Conservation (phyloP, 2,329 filamentous ascomycete species). For the Colletotrichum sp. region DNA sequence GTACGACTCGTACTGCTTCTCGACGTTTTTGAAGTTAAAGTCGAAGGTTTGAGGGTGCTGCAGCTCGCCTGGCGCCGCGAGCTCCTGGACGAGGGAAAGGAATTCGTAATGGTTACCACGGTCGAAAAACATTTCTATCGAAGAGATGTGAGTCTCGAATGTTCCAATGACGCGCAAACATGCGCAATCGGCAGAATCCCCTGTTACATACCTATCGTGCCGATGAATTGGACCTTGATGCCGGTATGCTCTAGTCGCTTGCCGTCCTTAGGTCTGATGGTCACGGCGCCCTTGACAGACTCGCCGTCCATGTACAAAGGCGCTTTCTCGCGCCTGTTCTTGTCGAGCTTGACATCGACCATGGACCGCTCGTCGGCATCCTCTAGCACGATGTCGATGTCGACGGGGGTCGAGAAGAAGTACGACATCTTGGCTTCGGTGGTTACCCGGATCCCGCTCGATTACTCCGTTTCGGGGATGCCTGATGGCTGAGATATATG, state of each 20-base stretch:
- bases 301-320: constrained; percentile 98
- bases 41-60: constrained; percentile 98
- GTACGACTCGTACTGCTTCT: constrained; percentile 99
- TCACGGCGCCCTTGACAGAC: constrained; percentile 95
- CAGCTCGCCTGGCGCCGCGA: constrained; percentile 94
- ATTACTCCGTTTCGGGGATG: neutral
- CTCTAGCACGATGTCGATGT: constrained; percentile 98
- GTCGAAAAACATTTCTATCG: constrained; percentile 97
- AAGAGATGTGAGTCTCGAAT: constrained; percentile 12
- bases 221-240: constrained; percentile 99
- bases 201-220: constrained; percentile 79
- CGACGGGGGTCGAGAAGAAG: constrained; percentile 97
- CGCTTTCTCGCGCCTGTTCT: constrained; percentile 95
- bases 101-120: constrained; percentile 99
- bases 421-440: constrained; percentile 76
- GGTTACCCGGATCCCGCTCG: constrained; percentile 12
- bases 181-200: neutral
- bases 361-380: constrained; percentile 93
- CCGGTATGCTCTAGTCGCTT: constrained; percentile 97
- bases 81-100: constrained; percentile 93
- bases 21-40: constrained; percentile 99
- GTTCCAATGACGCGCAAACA: neutral
- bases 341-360: constrained; percentile 98
- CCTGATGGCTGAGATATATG: too few relatives aligned
- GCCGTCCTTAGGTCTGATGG: constrained; percentile 94